Percentiles rank a stretch among this genome's conserved stretches.
Evolutionary conservation across 1,139 yeast species (phyloP).

Genomic region (Pichia sp.): DNA sequence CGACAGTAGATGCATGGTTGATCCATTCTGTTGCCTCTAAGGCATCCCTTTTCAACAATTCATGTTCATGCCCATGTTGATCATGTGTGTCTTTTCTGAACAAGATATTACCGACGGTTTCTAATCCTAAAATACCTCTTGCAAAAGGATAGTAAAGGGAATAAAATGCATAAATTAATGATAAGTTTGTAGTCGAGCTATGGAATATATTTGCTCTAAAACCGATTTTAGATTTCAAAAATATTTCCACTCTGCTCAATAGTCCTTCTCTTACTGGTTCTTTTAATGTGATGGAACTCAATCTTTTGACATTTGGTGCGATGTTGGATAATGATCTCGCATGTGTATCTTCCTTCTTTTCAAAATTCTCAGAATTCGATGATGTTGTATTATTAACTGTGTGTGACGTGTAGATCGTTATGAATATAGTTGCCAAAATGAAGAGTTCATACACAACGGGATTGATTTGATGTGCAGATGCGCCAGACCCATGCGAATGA

Average conservation of each 20-base stretch:
- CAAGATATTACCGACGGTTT: slow-evolving; percentile 3
- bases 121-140: slow-evolving; percentile 9
- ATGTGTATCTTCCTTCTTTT: background rate
- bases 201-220: slow-evolving; percentile 36
- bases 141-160: slow-evolving; percentile 30
- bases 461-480: background rate
- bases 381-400: slow-evolving; percentile 8
- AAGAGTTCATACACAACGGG: slow-evolving; percentile 30
- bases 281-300: slow-evolving; percentile 30
- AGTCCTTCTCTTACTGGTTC: slow-evolving; percentile 20
- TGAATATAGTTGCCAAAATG: slow-evolving; percentile 29
- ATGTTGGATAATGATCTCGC: background rate
- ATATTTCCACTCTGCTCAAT: background rate
- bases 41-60: slow-evolving; percentile 3
- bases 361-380: background rate
- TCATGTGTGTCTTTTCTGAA: background rate
- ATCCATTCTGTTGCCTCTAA: slow-evolving; percentile 27
- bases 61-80: background rate
- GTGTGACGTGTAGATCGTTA: slow-evolving; percentile 22
- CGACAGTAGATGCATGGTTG: slow-evolving; percentile 49
- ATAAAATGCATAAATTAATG: slow-evolving; percentile 52
- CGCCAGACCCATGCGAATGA: slow-evolving; percentile 30
- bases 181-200: slow-evolving; percentile 64
- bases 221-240: slow-evolving; percentile 3
- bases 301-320: slow-evolving; percentile 22